These are phyloP conservation scores for Tetracentron sinense DNA, from an alignment of 164 flowering plant species.

Conservation along the genomic window DNA sequence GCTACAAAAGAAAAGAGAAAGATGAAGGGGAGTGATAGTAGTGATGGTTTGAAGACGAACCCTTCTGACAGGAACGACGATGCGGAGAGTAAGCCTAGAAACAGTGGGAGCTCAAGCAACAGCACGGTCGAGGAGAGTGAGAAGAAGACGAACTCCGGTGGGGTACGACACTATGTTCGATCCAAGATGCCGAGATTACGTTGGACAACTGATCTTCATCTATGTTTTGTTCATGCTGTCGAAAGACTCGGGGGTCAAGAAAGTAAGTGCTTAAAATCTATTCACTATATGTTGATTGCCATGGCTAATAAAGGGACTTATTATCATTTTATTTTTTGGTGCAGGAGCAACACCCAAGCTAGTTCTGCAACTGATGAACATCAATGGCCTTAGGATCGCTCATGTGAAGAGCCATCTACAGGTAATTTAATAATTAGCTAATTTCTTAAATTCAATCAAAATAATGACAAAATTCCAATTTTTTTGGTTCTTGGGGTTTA, in stretches of 20 bases:
- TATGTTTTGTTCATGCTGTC: constrained; percentile 22
- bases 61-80: background rate
- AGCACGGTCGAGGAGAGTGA: constrained; percentile 19
- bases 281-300: background rate
- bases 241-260: constrained; percentile 24
- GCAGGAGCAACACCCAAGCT: constrained; percentile 28
- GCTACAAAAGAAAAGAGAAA: background rate
- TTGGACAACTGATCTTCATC: constrained; percentile 25
- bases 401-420: constrained; percentile 33
- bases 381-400: constrained; percentile 25
- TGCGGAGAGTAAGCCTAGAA: constrained; percentile 12
- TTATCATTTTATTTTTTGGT: background rate
- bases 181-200: constrained; percentile 24
- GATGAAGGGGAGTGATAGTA: background rate
- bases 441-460: background rate
- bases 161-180: constrained; percentile 20
- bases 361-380: constrained; percentile 25
- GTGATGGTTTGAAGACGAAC: constrained; percentile 2
- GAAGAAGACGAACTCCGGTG: constrained; percentile 6
- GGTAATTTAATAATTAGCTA: background rate
- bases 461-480: background rate
- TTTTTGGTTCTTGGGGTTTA: background rate
- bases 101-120: constrained; percentile 19
- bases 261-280: constrained; percentile 9
- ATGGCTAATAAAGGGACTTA: background rate